A percentile compares a stretch with the other conserved stretches of the same genome.
These are phyloP conservation scores for Fusarium coffeatum DNA, from an alignment of 2,329 filamentous ascomycete genomes.

Conservation along the genomic window DNA sequence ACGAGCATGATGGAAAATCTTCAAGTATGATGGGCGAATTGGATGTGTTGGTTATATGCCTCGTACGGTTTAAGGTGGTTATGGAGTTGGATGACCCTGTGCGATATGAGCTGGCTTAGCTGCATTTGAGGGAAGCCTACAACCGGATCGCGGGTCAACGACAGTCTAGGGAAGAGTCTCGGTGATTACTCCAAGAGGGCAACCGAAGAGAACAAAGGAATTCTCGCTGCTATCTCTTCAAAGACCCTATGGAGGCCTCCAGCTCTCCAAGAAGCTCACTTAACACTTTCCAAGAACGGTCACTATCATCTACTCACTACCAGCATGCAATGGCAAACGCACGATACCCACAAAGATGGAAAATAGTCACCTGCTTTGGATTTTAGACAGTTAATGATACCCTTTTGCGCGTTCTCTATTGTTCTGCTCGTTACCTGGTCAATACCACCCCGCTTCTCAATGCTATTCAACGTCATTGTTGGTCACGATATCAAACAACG, in stretches of 20 bases:
- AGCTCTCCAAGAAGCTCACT: not conserved
- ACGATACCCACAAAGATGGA: not conserved
- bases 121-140: not conserved
- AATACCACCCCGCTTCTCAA: not conserved
- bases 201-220: not conserved
- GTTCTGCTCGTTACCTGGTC: not conserved
- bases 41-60: not conserved
- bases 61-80: not conserved
- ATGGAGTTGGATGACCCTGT: too few relatives aligned
- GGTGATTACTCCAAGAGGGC: not conserved
- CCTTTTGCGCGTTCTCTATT: conserved; percentile 22
- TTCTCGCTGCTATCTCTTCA: too few relatives aligned
- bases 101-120: not conserved
- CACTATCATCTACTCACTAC: not conserved
- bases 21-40: not conserved
- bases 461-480: not conserved
- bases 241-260: not conserved
- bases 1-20: conserved; percentile 26
- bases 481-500: not conserved
- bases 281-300: not conserved
- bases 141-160: not conserved
- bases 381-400: conserved; percentile 39
- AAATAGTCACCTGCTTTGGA: not conserved
- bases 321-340: not conserved
- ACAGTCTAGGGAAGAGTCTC: too few relatives aligned